phyloP scores from a whole-genome alignment of 2,329 filamentous ascomycete genomes.

The Fusarium albosuccineum region DNA sequence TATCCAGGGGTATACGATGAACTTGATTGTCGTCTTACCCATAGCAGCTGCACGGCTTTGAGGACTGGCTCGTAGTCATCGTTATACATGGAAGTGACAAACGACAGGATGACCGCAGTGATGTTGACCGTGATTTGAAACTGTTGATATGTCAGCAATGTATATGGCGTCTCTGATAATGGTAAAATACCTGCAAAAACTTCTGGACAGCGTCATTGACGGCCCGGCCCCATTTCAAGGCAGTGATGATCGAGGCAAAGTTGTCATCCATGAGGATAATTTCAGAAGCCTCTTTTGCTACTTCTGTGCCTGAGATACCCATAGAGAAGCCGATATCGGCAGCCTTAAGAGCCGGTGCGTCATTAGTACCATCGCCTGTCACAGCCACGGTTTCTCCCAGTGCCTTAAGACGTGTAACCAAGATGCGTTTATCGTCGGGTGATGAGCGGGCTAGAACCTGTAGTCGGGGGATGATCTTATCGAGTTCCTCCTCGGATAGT shows the following conservation, averaged over 20 bases:
- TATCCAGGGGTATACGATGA: constrained; percentile 73
- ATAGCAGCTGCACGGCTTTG: constrained; percentile 74
- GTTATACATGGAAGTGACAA: constrained; percentile 71
- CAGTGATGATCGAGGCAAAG: constrained; percentile 73
- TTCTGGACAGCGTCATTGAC: constrained; percentile 75
- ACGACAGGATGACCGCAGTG: constrained; percentile 73
- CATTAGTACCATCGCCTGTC: constrained; percentile 75
- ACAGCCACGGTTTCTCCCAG: constrained; percentile 75
- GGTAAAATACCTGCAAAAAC: constrained; percentile 65
- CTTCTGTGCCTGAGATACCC: constrained; percentile 71
- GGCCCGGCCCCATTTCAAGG: constrained; percentile 72
- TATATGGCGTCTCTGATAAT: not conserved
- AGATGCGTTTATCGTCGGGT: constrained; percentile 74
- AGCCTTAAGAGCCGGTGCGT: constrained; percentile 53
- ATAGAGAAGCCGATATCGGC: constrained; percentile 38
- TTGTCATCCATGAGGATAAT: constrained; percentile 77
- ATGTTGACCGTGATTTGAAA: constrained; percentile 79
- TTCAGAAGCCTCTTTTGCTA: constrained; percentile 73
- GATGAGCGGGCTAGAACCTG: constrained; percentile 77
- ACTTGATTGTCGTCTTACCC: constrained; percentile 74
- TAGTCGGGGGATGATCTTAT: constrained; percentile 69
- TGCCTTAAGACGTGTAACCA: constrained; percentile 73
- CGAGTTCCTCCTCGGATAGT: constrained; percentile 62
- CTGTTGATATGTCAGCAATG: constrained; percentile 32
- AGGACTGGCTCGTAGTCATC: constrained; percentile 72